Evolutionary conservation across 2,329 filamentous ascomycete genomes (phyloP).

Genomic region (Calonectria hongkongensis): DNA sequence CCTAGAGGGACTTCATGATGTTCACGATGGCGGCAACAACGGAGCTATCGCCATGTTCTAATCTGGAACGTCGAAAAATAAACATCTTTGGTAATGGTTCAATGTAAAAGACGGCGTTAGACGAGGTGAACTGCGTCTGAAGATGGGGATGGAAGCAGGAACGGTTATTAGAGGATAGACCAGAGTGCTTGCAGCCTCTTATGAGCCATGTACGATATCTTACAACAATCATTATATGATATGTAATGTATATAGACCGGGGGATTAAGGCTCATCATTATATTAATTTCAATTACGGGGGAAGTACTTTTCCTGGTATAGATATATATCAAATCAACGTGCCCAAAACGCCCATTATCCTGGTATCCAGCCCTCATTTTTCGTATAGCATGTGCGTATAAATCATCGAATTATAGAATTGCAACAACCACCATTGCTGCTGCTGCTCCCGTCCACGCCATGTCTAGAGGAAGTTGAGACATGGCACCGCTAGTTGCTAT

Average conservation of each 20-base stretch:
- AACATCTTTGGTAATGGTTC: conserved; percentile 3
- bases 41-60: conserved; percentile 71
- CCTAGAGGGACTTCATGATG: conserved; percentile 71
- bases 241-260: conserved; percentile 29
- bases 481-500: conserved; percentile 32
- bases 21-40: conserved; percentile 72
- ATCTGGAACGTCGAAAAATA: conserved; percentile 57
- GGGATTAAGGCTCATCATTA: conserved; percentile 23
- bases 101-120: conserved; percentile 5
- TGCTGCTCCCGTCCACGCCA: conserved; percentile 34
- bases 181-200: conserved; percentile 3
- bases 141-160: conserved; percentile 23
- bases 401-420: conserved; percentile 20
- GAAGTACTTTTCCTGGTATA: conserved; percentile 20
- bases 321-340: conserved; percentile 2
- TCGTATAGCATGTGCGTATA: not conserved
- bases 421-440: conserved; percentile 36
- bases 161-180: not conserved
- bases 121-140: not conserved
- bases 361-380: conserved; percentile 21
- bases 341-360: conserved; percentile 18
- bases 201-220: conserved; percentile 13
- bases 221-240: conserved; percentile 34
- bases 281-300: conserved; percentile 9
- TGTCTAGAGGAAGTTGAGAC: conserved; percentile 14